Percentiles rank a stretch among this genome's conserved stretches.
Evolutionary conservation across 306 rosid species (phyloP).

Genomic region (Vigna trinervia): DNA sequence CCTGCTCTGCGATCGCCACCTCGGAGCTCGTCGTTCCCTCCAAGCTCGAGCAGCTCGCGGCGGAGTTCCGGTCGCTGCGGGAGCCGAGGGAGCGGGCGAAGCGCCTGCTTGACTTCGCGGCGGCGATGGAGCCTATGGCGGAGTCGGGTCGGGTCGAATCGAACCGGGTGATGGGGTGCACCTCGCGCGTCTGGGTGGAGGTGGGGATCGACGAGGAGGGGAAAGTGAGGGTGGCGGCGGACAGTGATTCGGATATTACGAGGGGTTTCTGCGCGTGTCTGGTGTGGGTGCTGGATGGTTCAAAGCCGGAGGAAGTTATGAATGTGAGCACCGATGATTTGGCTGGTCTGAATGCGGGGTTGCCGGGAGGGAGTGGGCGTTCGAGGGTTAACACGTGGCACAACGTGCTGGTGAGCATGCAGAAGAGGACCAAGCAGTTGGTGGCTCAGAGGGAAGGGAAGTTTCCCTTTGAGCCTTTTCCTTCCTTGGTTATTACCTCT

Average conservation of each 20-base stretch:
- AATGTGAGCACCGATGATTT: conserved; percentile 69
- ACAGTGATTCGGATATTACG: conserved; percentile 90
- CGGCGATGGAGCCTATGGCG: conserved; percentile 48
- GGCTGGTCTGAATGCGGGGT: conserved; percentile 68
- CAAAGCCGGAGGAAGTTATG: conserved; percentile 72
- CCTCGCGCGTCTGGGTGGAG: conserved; percentile 88
- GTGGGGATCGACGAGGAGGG: conserved; percentile 65
- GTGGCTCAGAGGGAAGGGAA: conserved; percentile 72
- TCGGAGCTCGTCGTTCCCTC: conserved; percentile 43
- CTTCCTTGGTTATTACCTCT: conserved; percentile 70
- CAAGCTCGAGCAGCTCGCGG: conserved; percentile 59
- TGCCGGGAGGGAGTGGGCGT: conserved; percentile 57
- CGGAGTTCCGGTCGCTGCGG: conserved; percentile 61
- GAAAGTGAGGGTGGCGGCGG: conserved; percentile 71
- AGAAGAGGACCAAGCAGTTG: conserved; percentile 77
- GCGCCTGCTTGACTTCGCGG: conserved; percentile 65
- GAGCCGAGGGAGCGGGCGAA: conserved; percentile 76
- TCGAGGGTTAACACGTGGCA: conserved; percentile 97
- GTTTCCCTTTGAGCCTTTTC: conserved; percentile 70
- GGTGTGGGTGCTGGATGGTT: conserved; percentile 76
- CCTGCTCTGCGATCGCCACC: conserved; percentile 60
- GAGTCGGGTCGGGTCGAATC: conserved; percentile 59
- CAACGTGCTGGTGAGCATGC: conserved; percentile 83
- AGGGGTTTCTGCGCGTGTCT: conserved; percentile 81
- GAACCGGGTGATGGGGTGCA: conserved; percentile 97